Percentiles rank a stretch among this genome's conserved stretches.
Evolutionary conservation across 2,329 filamentous ascomycete genomes (phyloP).

Genomic region (Ambrosiella beaveri): DNA sequence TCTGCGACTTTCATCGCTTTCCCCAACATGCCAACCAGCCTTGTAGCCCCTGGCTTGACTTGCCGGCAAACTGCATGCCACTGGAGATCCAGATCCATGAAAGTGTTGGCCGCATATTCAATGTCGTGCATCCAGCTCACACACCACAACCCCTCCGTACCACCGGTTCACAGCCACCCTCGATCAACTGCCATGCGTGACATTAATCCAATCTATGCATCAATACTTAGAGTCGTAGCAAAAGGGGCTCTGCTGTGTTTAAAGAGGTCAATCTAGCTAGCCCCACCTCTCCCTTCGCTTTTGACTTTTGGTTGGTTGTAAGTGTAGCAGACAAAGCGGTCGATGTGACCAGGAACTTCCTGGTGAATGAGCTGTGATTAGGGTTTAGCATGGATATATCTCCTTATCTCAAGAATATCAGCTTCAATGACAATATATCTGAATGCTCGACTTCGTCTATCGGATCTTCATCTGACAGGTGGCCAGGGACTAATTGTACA

Average conservation of each 20-base stretch:
- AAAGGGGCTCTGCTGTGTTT: not conserved
- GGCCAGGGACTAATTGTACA: not conserved
- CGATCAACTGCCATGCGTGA: not conserved
- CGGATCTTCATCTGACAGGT: not conserved
- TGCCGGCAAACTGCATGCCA: not conserved
- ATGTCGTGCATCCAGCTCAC: not conserved
- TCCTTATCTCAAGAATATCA: not conserved
- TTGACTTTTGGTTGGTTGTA: not conserved
- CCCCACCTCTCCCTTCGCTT: not conserved
- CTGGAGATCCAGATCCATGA: not conserved
- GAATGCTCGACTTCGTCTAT: not conserved
- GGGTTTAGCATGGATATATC: not conserved
- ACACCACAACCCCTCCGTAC: not conserved
- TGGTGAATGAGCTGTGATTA: not conserved
- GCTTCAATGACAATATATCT: not conserved
- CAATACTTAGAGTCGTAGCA: not conserved
- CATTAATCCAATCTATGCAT: not conserved
- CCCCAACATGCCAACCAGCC: not conserved
- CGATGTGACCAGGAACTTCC: not conserved
- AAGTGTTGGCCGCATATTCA: not conserved
- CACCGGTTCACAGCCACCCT: not conserved
- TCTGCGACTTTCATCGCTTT: not conserved
- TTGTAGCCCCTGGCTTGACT: not conserved
- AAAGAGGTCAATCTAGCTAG: not conserved
- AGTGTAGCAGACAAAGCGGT: not conserved